A percentile compares a stretch with the other conserved stretches of the same genome.
phyloP scores from a whole-genome alignment of 768 basidiomycete species.

The Hericium coralloides region DNA sequence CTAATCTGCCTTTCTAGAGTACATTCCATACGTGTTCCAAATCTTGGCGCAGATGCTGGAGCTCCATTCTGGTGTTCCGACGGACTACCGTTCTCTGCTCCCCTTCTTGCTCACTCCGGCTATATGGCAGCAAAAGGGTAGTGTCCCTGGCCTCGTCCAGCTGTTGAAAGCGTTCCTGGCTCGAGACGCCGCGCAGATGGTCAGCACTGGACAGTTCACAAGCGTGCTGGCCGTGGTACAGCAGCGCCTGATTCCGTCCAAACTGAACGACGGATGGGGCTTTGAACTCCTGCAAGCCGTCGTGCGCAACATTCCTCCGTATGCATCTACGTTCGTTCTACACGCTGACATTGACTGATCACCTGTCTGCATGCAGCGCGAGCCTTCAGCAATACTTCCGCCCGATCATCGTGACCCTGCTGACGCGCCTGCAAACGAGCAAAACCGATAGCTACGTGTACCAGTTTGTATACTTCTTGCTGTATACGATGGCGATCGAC shows the following conservation, averaged over 20 bases:
- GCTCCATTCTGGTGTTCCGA: constrained; percentile 63
- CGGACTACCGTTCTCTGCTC: constrained; percentile 70
- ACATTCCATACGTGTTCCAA: constrained; percentile 96
- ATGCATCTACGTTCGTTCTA: constrained; percentile 24
- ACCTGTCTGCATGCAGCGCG: constrained; percentile 29
- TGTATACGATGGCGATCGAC: constrained; percentile 68
- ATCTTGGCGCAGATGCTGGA: constrained; percentile 94
- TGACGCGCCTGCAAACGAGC: constrained; percentile 79
- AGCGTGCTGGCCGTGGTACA: constrained; percentile 82
- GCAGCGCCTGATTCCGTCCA: constrained; percentile 82
- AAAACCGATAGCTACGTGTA: constrained; percentile 88
- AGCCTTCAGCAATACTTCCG: constrained; percentile 68
- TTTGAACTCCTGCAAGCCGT: constrained; percentile 83
- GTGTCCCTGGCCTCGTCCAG: constrained; percentile 87
- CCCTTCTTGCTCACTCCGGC: constrained; percentile 78
- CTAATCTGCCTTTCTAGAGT: constrained; percentile 45
- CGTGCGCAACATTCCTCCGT: constrained; percentile 68
- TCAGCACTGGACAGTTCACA: constrained; percentile 60
- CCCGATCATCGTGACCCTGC: constrained; percentile 63
- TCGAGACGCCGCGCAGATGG: constrained; percentile 61
- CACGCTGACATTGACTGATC: neutral
- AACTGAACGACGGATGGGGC: constrained; percentile 83
- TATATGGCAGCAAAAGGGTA: constrained; percentile 91
- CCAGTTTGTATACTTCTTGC: constrained; percentile 70
- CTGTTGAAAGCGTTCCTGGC: constrained; percentile 77